Evolutionary conservation across 192 early-diverging fungal species (phyloP).

Genomic region (Haplosporangium gracile): DNA sequence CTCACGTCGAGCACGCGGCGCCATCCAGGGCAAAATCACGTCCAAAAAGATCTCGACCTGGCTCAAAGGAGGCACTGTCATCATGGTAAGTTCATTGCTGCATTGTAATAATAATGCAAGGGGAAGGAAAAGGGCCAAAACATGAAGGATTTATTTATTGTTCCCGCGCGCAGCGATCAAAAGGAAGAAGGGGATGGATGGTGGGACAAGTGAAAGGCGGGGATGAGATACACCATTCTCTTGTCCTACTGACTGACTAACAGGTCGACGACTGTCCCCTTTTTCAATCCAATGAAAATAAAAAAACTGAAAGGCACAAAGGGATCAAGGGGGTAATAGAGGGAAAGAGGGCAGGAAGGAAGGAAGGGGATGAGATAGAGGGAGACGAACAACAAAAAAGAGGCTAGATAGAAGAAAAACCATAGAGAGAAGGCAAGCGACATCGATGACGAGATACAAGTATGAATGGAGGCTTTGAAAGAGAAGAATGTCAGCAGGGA

Average conservation of each 20-base stretch:
- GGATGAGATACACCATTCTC: neutral
- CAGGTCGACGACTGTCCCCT: neutral
- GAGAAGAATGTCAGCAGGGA: no score
- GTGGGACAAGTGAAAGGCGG: neutral
- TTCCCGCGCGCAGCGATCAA: neutral
- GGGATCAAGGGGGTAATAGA: neutral
- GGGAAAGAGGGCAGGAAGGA: neutral
- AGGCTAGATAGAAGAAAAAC: neutral
- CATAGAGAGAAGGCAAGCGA: neutral
- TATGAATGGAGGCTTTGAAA: neutral
- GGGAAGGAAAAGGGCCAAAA: neutral
- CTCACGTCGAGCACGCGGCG: constrained; percentile 12
- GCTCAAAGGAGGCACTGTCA: constrained; percentile 25
- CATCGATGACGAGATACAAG: neutral
- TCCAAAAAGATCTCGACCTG: constrained; percentile 49
- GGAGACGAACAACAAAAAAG: neutral
- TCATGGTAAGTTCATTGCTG: neutral
- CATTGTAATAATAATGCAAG: neutral
- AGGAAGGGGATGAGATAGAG: neutral
- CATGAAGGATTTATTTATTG: neutral
- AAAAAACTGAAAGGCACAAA: neutral
- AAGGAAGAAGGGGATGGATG: neutral
- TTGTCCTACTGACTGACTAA: neutral
- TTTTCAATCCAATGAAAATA: neutral
- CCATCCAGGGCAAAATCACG: constrained; percentile 42